Evolutionary conservation across 2,329 filamentous ascomycete species (phyloP), one percentile per base, ranked within the genome.

Genomic region (Cercospora citrullina): DNA sequence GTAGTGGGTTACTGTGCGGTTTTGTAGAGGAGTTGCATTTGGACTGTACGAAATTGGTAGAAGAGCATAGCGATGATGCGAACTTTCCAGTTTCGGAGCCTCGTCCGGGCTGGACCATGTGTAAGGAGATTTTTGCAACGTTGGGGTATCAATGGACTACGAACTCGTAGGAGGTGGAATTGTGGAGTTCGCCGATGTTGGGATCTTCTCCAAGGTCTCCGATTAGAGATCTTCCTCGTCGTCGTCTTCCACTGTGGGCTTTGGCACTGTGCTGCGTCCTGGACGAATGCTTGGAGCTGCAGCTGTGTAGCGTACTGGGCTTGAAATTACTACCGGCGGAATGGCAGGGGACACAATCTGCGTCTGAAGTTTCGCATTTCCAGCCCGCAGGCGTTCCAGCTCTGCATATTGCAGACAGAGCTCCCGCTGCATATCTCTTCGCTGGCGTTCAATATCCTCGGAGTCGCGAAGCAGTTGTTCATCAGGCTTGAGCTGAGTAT

Each of bases 111-210:
- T 23, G 48, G 33, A 51, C 8, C 2, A 36, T 9, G 21, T 55
- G 36, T 31, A 31, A 30, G 26, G 42, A 45, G 0, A 60, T 53
- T 4, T 60, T 65, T 23, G 39, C 48, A 14, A 39, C 14, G 9
- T 65, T 65, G 63, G 63, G 57, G 18, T 65, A 65, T 42, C 2
- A 45, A 33, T 65, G 55, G 31, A 12, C 36, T 42, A 42, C 7
- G 36, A n/a, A 42, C 3, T 42, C n/a, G 36, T 42, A 42, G 36
- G 16, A 42, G 16, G 16, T 42, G 36, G 7, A 9, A 42, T 8
- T 42, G 7, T 42, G 6, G 36, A 42, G 36, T n/a, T 42, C 36
- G 36, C 3, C 8, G 16, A n/a, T 8, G 2, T 42, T 8, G 36
- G 16, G 5, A 8, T n/a, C 16, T 42, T 42, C 36, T 23, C 42